Conservation (phyloP, 257 asterid species). For the Leptodermis oblonga region DNA sequence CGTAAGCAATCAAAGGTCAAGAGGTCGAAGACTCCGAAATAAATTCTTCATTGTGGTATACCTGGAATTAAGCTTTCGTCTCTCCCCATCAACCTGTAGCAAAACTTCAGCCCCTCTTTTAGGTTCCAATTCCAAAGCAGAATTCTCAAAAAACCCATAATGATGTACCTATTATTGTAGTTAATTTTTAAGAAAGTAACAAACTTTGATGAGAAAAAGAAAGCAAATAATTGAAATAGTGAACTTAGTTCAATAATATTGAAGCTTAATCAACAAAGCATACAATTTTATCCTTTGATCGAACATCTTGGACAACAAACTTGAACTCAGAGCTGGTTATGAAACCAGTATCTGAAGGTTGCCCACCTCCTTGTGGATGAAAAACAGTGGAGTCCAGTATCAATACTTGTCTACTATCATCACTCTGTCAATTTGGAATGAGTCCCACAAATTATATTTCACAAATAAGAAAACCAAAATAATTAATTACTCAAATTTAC, state of each 20-base stretch:
- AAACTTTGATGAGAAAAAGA: not conserved
- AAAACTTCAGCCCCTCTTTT: slow-evolving; percentile 46
- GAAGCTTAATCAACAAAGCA: slow-evolving; percentile 5
- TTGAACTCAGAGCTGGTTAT: slow-evolving; percentile 42
- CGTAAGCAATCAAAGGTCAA: not conserved
- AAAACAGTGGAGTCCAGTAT: slow-evolving; percentile 66
- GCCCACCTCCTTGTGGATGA: slow-evolving; percentile 96
- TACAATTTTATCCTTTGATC: slow-evolving; percentile 67
- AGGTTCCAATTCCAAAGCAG: slow-evolving; percentile 19
- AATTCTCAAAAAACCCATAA: slow-evolving; percentile 51
- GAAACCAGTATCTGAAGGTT: slow-evolving; percentile 75
- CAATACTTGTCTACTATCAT: slow-evolving; percentile 53
- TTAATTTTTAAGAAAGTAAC: not conserved
- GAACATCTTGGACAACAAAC: slow-evolving; percentile 67
- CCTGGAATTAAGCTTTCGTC: slow-evolving; percentile 65
- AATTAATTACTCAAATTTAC: not conserved
- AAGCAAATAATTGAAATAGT: not conserved
- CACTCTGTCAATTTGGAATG: slow-evolving; percentile 28
- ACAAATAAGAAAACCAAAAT: not conserved
- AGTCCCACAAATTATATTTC: not conserved
- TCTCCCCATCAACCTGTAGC: slow-evolving; percentile 56
- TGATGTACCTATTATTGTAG: slow-evolving; percentile 48
- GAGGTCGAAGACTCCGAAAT: not conserved
- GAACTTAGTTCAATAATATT: not conserved
- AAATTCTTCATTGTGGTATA: slow-evolving; percentile 13